Evolutionary conservation across 495 filamentous ascomycete genomes (phyloP).

Genomic region (Penicillium fimorum): DNA sequence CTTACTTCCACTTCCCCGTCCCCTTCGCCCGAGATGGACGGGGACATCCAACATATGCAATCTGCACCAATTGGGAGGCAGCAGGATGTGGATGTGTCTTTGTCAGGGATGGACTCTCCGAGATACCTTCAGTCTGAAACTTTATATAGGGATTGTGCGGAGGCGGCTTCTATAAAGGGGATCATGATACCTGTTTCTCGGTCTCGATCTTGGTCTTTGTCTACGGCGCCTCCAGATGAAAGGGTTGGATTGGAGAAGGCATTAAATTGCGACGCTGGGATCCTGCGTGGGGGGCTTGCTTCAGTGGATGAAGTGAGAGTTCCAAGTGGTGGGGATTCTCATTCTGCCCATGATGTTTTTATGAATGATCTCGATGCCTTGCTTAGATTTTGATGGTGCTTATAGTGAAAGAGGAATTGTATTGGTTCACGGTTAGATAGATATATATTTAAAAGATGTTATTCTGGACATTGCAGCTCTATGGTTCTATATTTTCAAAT

Average conservation of each 20-base stretch:
- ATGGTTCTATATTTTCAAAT: conserved; percentile 12
- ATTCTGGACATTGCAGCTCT: not conserved
- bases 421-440: not conserved
- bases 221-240: not conserved
- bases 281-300: not conserved
- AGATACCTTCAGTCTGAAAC: not conserved
- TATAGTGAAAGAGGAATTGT: not conserved
- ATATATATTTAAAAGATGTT: not conserved
- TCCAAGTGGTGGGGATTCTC: not conserved
- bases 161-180: not conserved
- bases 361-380: conserved; percentile 16
- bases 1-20: not conserved
- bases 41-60: not conserved
- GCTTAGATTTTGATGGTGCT: conserved; percentile 11
- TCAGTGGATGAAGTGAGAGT: not conserved
- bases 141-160: not conserved
- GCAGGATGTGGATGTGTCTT: not conserved
- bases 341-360: not conserved
- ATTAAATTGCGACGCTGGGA: not conserved
- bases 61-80: not conserved
- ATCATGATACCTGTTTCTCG: not conserved
- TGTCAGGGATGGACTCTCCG: not conserved
- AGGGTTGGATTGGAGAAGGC: not conserved
- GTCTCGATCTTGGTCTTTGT: not conserved
- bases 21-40: conserved; percentile 7